Evolutionary conservation across 495 filamentous ascomycete genomes (phyloP), one percentile per base, ranked within the genome.

Genomic region (Aspergillus bridgeri): DNA sequence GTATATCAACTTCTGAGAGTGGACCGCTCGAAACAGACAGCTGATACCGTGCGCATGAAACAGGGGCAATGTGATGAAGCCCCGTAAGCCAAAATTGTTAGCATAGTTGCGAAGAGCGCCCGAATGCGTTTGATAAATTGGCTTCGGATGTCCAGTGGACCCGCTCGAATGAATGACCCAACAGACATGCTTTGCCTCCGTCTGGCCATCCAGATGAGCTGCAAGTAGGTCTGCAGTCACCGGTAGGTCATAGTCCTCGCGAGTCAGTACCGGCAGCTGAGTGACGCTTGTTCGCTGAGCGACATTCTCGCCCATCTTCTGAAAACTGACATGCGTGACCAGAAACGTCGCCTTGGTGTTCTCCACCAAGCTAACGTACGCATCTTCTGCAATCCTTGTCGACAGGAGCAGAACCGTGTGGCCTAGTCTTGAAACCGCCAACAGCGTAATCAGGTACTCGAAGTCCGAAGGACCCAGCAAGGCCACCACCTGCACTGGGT

Each of bases 1-100:
- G 50, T 77, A 73, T 43, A 79, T 75, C 22, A 68, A 22, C 42
- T 76, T 72, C 22, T 68, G 45, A 1, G 71, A 62, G 51, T 75
- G 65, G 27, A 82, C 60, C 13, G 79, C 74, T 3, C 79, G 69
- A 55, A 81, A 80, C 11, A 81, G 60, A 57, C 71, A 75, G 38
- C 71, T 77, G 48, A 84, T 66, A 2, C 77, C 79, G 64, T 81
- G 75, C 15, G 71, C 74, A 29, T 84, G 81, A 44, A 75, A 84
- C 27, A 82, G 69, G 5, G 81, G 82, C 3, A 83, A 65, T 0
- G 80, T 79, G 51, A 76, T 74, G 54, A 84, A 82, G 0, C 77
- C 75, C 21, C 68, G 70, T 6, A 79, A 48, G 0, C 62, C 62
- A 57, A 60, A 72, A 51, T 72, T 75, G 23, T 71, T 69, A 21